Evolutionary conservation across 1,284 basidiomycete species (phyloP), one percentile per base, ranked within the genome.

Genomic region (Acaromyces ingoldii): DNA sequence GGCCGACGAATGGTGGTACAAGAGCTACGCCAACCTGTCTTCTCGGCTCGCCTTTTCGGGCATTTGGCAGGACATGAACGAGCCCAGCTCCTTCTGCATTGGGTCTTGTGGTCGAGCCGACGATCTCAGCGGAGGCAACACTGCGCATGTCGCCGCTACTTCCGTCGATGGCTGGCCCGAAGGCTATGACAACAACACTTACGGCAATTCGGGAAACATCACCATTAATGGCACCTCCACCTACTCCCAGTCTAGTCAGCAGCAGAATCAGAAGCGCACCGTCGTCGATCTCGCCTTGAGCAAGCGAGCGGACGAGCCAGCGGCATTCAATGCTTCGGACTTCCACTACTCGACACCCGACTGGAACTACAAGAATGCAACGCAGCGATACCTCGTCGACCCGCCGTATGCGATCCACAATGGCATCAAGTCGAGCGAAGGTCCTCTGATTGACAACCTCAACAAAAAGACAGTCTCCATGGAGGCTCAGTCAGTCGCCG

Each of bases 361-460:
- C 21, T 60, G 60, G 37, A 38, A 37, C n/a, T 68, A 66, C 37
- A 25, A 28, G 2, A 64, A 65, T 39, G 33, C 53, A 0, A 42
- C 55, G 13, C 52, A 64, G 41, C 49, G 65, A 3, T 63, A 60
- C 41, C 56, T 67, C 2, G 52, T 47, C 38, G 62, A 64, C 26
- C 65, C 65, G 4, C 83, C 84, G 4, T 87, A 87, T 58, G 78
- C 83, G 0, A 85, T 88, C 53, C 84, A 86, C 75, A 86, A 86
- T 55, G 84, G 84, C 82, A 49, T 60, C 72, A 55, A 61, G n/a
- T 21, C n/a, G 15, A 34, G 22, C n/a, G 11, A n/a, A 4, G 22
- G 24, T n/a, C 48, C 45, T 33, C 29, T 51, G 39, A 29, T 52
- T 51, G 30, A 82, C 19, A 81, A 79, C 24, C 60, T 77, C 15